These are phyloP conservation scores for Talaromyces sp. DNA, from an alignment of 2,329 filamentous ascomycete species.

Conservation along the genomic window DNA sequence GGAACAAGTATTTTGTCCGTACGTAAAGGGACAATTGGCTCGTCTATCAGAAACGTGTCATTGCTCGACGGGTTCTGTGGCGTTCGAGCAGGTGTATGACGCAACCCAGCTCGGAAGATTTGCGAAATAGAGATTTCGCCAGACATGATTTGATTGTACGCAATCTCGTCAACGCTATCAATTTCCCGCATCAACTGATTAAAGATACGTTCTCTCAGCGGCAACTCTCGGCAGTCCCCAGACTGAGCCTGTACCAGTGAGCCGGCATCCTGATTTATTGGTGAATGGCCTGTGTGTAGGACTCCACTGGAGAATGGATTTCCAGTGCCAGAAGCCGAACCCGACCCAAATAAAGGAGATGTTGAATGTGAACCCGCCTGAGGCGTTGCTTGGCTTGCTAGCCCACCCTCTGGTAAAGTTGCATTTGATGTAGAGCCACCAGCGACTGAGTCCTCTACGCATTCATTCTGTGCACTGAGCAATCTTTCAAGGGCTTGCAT, in stretches of 20 bases:
- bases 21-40: neutral
- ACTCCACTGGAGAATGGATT: neutral
- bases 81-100: neutral
- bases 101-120: conserved; percentile 6
- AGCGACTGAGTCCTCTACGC: neutral
- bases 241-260: neutral
- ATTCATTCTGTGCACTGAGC: neutral
- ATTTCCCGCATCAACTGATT: conserved; percentile 6
- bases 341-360: neutral
- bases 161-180: neutral
- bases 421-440: neutral
- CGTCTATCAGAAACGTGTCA: neutral
- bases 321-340: neutral
- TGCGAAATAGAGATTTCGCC: neutral
- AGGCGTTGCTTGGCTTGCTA: neutral
- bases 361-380: neutral
- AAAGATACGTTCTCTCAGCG: neutral
- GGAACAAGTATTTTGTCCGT: conserved; percentile 11
- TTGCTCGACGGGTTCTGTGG: neutral
- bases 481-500: conserved; percentile 12
- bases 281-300: neutral
- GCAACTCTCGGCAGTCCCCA: neutral
- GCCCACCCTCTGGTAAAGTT: neutral
- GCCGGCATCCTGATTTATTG: neutral
- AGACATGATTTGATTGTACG: conserved; percentile 9